phyloP scores from a whole-genome alignment of 129 eudicot species.

The Ambrosia trifida region DNA sequence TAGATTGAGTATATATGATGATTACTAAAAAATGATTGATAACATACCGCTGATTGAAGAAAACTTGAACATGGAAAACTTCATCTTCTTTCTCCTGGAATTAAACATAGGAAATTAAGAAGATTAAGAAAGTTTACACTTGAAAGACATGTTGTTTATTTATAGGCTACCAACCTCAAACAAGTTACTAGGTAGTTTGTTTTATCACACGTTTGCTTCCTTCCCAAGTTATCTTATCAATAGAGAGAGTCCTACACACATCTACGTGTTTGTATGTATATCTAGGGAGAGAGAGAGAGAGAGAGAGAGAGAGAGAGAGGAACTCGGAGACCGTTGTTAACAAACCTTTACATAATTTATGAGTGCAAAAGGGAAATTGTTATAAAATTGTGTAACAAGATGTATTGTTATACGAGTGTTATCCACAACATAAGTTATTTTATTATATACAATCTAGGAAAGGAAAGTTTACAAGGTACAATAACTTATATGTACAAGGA shows the following conservation, averaged over 20 bases:
- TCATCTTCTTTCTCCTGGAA: slow-evolving; percentile 18
- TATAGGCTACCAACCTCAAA: slow-evolving; percentile 27
- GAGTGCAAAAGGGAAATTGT: slow-evolving; percentile 32
- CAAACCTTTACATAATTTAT: slow-evolving; percentile 35
- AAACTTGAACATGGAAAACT: slow-evolving; percentile 26
- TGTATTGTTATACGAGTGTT: slow-evolving; percentile 4
- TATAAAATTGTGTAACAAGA: slow-evolving; percentile 2
- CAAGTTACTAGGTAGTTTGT: slow-evolving; percentile 24
- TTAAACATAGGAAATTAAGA: background rate
- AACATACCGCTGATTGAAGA: slow-evolving; percentile 31
- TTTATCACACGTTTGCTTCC: slow-evolving; percentile 39
- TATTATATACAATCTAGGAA: background rate
- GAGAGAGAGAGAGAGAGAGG: background rate
- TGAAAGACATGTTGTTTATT: slow-evolving; percentile 24
- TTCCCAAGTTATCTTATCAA: slow-evolving; percentile 23
- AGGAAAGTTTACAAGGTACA: slow-evolving; percentile 30
- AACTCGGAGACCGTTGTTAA: slow-evolving; percentile 5
- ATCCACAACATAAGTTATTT: slow-evolving; percentile 5
- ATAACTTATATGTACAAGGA: slow-evolving; percentile 36
- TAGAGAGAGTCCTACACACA: background rate
- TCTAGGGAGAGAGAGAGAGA: background rate
- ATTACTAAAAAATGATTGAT: background rate
- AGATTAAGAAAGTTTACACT: slow-evolving; percentile 23
- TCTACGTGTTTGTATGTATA: background rate
- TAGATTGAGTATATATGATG: background rate